Percentiles rank a stretch among this genome's conserved stretches.
phyloP scores from a whole-genome alignment of 192 early-diverging fungal species.

The Rhizophlyctis rosea region DNA sequence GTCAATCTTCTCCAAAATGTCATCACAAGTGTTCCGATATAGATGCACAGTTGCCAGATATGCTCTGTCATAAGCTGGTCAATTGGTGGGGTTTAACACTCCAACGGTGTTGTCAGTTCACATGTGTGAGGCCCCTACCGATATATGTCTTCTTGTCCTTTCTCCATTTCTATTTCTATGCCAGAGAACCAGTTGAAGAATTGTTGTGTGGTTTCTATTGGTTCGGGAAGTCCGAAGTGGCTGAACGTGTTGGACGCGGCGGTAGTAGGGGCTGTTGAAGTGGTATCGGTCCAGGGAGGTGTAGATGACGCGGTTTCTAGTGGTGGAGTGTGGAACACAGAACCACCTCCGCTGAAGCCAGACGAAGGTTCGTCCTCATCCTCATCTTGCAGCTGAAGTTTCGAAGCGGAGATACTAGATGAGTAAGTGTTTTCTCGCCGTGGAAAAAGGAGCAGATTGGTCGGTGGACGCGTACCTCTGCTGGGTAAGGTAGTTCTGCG shows the following conservation, averaged over 20 bases:
- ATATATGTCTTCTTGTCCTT: slow-evolving; percentile 83
- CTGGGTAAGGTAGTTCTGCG: slow-evolving; percentile 8
- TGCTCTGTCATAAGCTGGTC: slow-evolving; percentile 45
- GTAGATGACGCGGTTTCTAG: background rate
- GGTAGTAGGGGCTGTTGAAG: background rate
- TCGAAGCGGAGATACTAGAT: no score
- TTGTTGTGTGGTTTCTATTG: slow-evolving; percentile 83
- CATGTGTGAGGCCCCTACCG: slow-evolving; percentile 43
- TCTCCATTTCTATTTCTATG: slow-evolving; percentile 78
- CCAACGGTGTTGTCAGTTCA: background rate
- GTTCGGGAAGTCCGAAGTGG: slow-evolving; percentile 8
- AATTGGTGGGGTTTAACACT: background rate
- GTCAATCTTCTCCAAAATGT: slow-evolving; percentile 61
- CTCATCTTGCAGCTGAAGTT: no score
- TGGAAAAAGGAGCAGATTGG: no score
- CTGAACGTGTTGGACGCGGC: no score
- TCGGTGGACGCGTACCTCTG: slow-evolving; percentile 5
- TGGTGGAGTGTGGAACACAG: background rate
- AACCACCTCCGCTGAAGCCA: background rate
- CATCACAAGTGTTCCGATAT: slow-evolving; percentile 63
- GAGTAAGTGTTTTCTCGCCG: background rate
- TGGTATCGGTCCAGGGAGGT: background rate
- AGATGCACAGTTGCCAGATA: slow-evolving; percentile 57
- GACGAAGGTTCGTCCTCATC: background rate
- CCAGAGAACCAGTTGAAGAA: slow-evolving; percentile 92